A percentile compares a stretch with the other conserved stretches of the same genome.
phyloP scores from a whole-genome alignment of 106 monocot genomes.

The Acanthochlamys bracteata region DNA sequence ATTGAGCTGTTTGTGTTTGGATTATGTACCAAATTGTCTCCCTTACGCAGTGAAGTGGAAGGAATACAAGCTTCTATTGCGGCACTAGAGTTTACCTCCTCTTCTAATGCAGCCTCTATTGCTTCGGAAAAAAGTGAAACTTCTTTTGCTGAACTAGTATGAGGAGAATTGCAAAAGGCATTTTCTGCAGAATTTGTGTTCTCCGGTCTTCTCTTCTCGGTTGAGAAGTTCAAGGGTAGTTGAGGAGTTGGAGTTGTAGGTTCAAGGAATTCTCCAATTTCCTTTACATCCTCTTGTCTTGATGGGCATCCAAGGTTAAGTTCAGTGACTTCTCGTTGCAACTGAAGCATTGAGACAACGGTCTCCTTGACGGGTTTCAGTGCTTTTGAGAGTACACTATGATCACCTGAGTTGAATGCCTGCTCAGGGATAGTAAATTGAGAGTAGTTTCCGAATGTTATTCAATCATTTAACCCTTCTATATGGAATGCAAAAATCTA shows the following conservation, averaged over 20 bases:
- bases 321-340: constrained; percentile 14
- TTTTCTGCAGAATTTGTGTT: constrained; percentile 41
- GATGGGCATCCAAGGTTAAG: constrained; percentile 12
- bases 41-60: not conserved
- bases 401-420: constrained; percentile 62
- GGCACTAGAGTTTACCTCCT: constrained; percentile 27
- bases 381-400: constrained; percentile 30
- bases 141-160: constrained; percentile 8
- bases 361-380: constrained; percentile 68
- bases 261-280: constrained; percentile 28
- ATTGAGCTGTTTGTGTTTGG: constrained; percentile 29
- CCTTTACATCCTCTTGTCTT: constrained; percentile 1
- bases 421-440: constrained; percentile 31
- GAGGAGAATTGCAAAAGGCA: constrained; percentile 25
- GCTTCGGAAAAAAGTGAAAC: not conserved
- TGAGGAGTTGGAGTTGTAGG: constrained; percentile 76
- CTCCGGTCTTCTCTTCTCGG: constrained; percentile 4
- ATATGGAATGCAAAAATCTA: constrained; percentile 5
- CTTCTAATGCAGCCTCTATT: constrained; percentile 17
- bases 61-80: not conserved
- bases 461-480: too few relatives aligned
- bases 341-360: constrained; percentile 43
- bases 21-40: constrained; percentile 5
- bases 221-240: constrained; percentile 10
- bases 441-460: not conserved